These are phyloP conservation scores for Zychaea mexicana DNA, from an alignment of 371 early-diverging fungal species.

Conservation along the genomic window DNA sequence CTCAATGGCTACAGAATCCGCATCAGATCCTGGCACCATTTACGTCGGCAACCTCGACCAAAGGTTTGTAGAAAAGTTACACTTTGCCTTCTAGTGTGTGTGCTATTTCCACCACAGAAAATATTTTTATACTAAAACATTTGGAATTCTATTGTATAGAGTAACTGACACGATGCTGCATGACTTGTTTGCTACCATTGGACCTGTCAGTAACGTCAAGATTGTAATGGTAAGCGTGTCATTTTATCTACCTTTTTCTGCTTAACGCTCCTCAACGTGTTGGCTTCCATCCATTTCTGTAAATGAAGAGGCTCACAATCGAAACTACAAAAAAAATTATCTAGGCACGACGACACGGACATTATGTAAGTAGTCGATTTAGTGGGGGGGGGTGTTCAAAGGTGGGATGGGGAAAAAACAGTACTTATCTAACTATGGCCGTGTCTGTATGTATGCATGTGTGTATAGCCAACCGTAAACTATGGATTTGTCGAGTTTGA, in stretches of 20 bases:
- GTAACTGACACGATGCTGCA: conserved; percentile 78
- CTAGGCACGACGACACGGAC: conserved; percentile 38
- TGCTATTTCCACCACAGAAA: not conserved
- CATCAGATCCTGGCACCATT: conserved; percentile 31
- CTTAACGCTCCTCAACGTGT: too few species aligned
- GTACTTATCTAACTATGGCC: not conserved
- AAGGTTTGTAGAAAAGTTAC: conserved; percentile 36
- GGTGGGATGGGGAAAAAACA: too few species aligned
- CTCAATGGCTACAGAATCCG: not conserved
- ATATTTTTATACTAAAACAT: conserved; percentile 33
- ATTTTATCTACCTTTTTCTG: not conserved
- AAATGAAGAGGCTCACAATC: conserved; percentile 44
- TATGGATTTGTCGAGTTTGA: conserved; percentile 91
- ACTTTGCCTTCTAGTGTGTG: not conserved
- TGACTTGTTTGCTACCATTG: conserved; percentile 76
- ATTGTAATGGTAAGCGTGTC: conserved; percentile 79
- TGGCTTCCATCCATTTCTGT: too few species aligned
- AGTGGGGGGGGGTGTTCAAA: not conserved
- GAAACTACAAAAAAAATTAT: conserved; percentile 1
- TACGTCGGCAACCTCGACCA: conserved; percentile 92
- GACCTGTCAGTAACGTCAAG: conserved; percentile 75
- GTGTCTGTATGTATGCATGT: not conserved
- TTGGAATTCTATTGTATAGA: conserved; percentile 65
- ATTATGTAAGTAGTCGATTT: conserved; percentile 43
- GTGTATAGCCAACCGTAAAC: conserved; percentile 53